Evolutionary conservation across 306 rosid species (phyloP).

Genomic region (Ormosia semicastrata): DNA sequence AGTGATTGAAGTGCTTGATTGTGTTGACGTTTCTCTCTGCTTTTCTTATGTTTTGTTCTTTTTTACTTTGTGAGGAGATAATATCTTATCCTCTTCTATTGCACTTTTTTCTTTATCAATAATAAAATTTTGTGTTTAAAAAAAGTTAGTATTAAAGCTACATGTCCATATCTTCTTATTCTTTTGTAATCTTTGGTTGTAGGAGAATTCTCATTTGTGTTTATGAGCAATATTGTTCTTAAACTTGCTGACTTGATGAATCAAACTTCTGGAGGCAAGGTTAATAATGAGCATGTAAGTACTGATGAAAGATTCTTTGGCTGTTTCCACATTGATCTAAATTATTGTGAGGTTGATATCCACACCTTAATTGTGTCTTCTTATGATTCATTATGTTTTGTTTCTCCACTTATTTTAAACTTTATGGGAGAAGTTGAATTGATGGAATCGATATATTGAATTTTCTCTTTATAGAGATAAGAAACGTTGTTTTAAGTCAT

Average conservation of each 20-base stretch:
- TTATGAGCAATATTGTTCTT: slow-evolving; percentile 67
- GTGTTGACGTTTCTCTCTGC: background rate
- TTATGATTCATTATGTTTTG: background rate
- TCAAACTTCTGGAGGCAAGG: slow-evolving; percentile 34
- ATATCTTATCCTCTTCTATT: background rate
- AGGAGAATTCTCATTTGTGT: slow-evolving; percentile 64
- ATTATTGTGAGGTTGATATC: background rate
- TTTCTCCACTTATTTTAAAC: background rate
- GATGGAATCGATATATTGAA: background rate
- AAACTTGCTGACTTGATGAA: slow-evolving; percentile 72
- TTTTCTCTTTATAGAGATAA: background rate
- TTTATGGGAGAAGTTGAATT: background rate
- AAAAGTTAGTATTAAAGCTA: background rate
- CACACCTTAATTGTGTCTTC: background rate
- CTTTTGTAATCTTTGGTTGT: slow-evolving; percentile 33
- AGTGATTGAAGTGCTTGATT: slow-evolving; percentile 8
- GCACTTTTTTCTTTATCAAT: background rate
- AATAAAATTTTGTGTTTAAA: background rate
- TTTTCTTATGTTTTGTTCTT: background rate
- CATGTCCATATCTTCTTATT: slow-evolving; percentile 9
- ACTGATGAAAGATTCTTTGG: slow-evolving; percentile 3
- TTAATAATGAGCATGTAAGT: slow-evolving; percentile 61
- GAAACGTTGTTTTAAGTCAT: background rate
- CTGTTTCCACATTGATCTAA: background rate
- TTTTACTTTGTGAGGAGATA: slow-evolving; percentile 5